phyloP scores from a whole-genome alignment of 352 stramenopile species.

The Thraustochytrium sp. region DNA sequence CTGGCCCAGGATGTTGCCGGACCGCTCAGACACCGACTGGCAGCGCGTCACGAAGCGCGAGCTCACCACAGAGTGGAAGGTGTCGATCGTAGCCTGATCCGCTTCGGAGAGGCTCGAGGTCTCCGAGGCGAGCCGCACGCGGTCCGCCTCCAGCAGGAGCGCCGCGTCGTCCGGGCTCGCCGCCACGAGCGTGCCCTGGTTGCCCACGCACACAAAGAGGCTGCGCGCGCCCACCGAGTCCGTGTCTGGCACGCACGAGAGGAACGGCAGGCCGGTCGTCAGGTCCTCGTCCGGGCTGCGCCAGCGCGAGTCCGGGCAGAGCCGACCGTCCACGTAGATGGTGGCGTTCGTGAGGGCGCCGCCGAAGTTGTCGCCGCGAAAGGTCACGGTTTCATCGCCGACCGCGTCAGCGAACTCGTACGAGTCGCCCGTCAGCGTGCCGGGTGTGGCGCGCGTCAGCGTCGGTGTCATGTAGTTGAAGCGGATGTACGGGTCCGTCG shows the following conservation, averaged over 20 bases:
- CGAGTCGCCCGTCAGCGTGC: neutral
- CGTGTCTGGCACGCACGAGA: neutral
- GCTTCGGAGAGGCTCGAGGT: neutral
- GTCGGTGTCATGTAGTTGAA: slow-evolving; percentile 31
- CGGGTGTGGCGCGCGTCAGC: neutral
- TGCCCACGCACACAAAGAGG: slow-evolving; percentile 33
- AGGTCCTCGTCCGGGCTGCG: slow-evolving; percentile 29
- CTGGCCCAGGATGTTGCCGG: slow-evolving; percentile 15
- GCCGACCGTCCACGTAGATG: neutral
- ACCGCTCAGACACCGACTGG: slow-evolving; percentile 30
- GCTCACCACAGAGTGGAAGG: neutral
- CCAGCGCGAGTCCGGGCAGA: neutral
- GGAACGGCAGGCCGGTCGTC: neutral
- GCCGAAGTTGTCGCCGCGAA: slow-evolving; percentile 32
- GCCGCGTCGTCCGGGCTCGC: neutral
- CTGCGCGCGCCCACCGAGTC: neutral
- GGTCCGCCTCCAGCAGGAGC: slow-evolving; percentile 22
- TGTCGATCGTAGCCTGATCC: neutral
- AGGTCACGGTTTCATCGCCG: neutral
- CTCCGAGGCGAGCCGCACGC: neutral
- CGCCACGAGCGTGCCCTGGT: neutral
- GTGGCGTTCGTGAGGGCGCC: neutral
- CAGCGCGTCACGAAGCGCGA: slow-evolving; percentile 28
- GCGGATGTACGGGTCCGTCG: neutral
- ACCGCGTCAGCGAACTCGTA: slow-evolving; percentile 32